Percentiles rank a stretch among this genome's conserved stretches.
Conservation (phyloP, 768 basidiomycete species). For the Phaeotremella fagi region DNA sequence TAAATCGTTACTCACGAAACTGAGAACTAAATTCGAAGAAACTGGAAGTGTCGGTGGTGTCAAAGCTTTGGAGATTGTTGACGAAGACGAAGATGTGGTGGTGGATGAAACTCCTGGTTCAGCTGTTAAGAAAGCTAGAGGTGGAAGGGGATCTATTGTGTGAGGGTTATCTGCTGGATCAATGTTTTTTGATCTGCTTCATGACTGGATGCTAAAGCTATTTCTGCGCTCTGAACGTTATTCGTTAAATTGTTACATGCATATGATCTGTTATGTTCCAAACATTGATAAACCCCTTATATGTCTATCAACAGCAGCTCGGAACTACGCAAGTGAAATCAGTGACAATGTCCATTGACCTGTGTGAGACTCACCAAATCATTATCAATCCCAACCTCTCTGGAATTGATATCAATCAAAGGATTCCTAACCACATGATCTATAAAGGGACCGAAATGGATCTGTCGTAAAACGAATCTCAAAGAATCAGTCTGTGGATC, state of each 20-base stretch:
- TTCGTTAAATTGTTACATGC: neutral
- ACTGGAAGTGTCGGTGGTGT: slow-evolving; percentile 45
- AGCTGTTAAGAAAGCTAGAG: slow-evolving; percentile 31
- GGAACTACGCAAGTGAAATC: slow-evolving; percentile 30
- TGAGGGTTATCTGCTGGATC: too few species aligned
- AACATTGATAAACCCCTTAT: slow-evolving; percentile 47
- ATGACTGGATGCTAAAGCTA: too few species aligned
- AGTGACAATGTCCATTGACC: neutral
- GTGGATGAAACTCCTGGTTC: slow-evolving; percentile 1
- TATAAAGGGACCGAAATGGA: slow-evolving; percentile 89
- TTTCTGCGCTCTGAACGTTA: slow-evolving; percentile 38
- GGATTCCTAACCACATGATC: slow-evolving; percentile 94
- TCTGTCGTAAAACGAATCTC: slow-evolving; percentile 73
- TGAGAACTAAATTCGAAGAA: slow-evolving; percentile 72
- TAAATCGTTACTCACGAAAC: slow-evolving; percentile 74
- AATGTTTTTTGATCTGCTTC: too few species aligned
- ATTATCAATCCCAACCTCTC: slow-evolving; percentile 81
- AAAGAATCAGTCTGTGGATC: slow-evolving; percentile 80
- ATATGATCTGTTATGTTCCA: slow-evolving; percentile 27
- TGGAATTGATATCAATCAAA: slow-evolving; percentile 73
- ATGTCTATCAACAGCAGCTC: slow-evolving; percentile 46
- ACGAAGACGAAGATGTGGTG: slow-evolving; percentile 1
- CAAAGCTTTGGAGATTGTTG: neutral
- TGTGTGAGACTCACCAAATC: slow-evolving; percentile 56
- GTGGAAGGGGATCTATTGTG: slow-evolving; percentile 8